Evolutionary conservation across 257 asterid species (phyloP).

Genomic region (Penstemon newberryi): DNA sequence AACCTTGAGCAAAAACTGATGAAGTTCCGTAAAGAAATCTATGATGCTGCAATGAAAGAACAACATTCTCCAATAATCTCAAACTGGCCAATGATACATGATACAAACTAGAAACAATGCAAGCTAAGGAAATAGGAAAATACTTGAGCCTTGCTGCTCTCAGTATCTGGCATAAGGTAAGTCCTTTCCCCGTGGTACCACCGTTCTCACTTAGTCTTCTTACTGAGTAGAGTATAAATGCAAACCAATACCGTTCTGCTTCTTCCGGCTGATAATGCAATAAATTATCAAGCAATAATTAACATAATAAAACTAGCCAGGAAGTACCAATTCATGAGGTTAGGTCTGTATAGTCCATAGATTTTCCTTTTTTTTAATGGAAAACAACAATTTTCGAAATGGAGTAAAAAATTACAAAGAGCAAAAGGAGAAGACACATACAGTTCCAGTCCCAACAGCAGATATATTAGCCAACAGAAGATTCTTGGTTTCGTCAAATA

Average conservation of each 20-base stretch:
- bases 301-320: slow-evolving; percentile 25
- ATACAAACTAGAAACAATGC: slow-evolving; percentile 16
- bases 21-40: slow-evolving; percentile 86
- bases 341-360: slow-evolving; percentile 15
- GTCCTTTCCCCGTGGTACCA: slow-evolving; percentile 47
- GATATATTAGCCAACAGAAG: slow-evolving; percentile 53
- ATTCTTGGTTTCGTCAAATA: slow-evolving; percentile 67
- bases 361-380: neutral
- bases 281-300: slow-evolving; percentile 19
- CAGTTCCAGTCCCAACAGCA: slow-evolving; percentile 70
- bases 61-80: slow-evolving; percentile 13
- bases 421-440: slow-evolving; percentile 31
- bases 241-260: slow-evolving; percentile 89
- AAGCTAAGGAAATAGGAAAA: slow-evolving; percentile 21
- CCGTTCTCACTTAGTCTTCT: slow-evolving; percentile 55
- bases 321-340: slow-evolving; percentile 19
- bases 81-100: slow-evolving; percentile 11
- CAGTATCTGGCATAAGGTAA: slow-evolving; percentile 66
- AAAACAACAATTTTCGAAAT: neutral
- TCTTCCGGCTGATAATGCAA: slow-evolving; percentile 65
- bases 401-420: neutral
- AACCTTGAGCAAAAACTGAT: slow-evolving; percentile 75
- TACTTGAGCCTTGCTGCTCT: slow-evolving; percentile 79
- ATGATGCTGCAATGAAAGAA: slow-evolving; percentile 48
- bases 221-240: slow-evolving; percentile 65